Evolutionary conservation across 73 alveolate species (phyloP).

Genomic region (Paramecium biaurelia): DNA sequence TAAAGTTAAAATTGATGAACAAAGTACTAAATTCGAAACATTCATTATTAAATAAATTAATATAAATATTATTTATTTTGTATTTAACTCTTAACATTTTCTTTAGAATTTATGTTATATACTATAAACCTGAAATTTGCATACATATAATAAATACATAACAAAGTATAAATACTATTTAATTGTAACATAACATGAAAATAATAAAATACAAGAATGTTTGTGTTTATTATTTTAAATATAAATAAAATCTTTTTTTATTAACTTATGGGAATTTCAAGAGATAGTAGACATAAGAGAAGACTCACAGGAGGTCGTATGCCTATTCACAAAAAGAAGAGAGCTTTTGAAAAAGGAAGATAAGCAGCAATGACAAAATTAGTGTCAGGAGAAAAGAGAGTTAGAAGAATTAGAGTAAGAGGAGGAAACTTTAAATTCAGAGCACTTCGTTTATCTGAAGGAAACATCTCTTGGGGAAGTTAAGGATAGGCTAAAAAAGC

Average conservation of each 20-base stretch:
- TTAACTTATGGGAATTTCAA: conserved; percentile 90
- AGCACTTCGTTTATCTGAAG: conserved; percentile 90
- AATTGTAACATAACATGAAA: not conserved
- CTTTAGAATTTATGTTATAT: not conserved
- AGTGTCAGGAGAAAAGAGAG: conserved; percentile 59
- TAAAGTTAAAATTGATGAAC: not conserved
- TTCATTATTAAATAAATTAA: not conserved
- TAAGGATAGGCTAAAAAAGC: conserved; percentile 72
- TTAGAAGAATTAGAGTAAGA: conserved; percentile 81
- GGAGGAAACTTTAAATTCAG: conserved; percentile 94
- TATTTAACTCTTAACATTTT: not conserved
- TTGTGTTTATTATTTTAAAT: not conserved
- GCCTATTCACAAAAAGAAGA: conserved; percentile 98
- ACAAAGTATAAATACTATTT: not conserved
- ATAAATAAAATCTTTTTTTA: conserved; percentile 6
- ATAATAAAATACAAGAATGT: not conserved
- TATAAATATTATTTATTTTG: not conserved
- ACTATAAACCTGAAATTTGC: not conserved
- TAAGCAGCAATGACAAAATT: conserved; percentile 90
- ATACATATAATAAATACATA: not conserved
- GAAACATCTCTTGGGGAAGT: conserved; percentile 95
- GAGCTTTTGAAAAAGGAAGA: conserved; percentile 97
- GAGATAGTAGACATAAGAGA: conserved; percentile 96
- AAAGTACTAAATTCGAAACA: not conserved
- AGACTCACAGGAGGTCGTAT: conserved; percentile 98